phyloP scores from a whole-genome alignment of 805 yeast genomes.

The Wickerhamiella occidentalis region DNA sequence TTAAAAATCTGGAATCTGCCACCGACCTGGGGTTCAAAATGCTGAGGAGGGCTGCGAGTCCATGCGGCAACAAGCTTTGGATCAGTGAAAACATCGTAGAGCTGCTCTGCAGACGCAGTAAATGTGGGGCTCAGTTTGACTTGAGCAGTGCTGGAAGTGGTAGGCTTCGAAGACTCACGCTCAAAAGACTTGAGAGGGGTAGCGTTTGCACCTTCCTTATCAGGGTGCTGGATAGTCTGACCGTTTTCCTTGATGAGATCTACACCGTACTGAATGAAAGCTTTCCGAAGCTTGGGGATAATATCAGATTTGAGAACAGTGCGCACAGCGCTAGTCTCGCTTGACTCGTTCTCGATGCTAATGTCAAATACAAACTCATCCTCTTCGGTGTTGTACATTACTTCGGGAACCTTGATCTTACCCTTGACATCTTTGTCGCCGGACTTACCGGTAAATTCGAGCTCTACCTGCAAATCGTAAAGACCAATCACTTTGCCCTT shows the following conservation, averaged over 20 bases:
- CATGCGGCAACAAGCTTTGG: conserved; percentile 77
- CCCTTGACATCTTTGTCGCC: conserved; percentile 45
- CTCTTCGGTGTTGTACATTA: conserved; percentile 80
- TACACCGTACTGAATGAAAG: conserved; percentile 54
- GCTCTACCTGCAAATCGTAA: conserved; percentile 62
- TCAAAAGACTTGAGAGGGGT: conserved; percentile 11
- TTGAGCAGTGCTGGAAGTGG: conserved; percentile 70
- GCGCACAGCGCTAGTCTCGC: conserved; percentile 36
- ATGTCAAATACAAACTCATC: conserved; percentile 81
- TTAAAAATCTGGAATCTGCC: conserved; percentile 65
- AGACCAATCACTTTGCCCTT: conserved; percentile 91
- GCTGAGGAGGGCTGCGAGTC: conserved; percentile 61
- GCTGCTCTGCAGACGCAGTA: conserved; percentile 77
- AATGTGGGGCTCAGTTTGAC: conserved; percentile 67
- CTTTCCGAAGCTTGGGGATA: conserved; percentile 55
- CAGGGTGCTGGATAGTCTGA: conserved; percentile 75
- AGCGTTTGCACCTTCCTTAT: conserved; percentile 14
- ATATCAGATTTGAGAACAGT: conserved; percentile 42
- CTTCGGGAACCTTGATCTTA: conserved; percentile 72
- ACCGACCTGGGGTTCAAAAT: conserved; percentile 44
- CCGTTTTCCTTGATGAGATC: conserved; percentile 69
- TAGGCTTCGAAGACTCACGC: conserved; percentile 3
- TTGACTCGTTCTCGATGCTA: conserved; percentile 44
- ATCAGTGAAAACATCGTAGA: conserved; percentile 65
- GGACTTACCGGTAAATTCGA: conserved; percentile 42